phyloP scores from a whole-genome alignment of 441 rosid species.

The Croton laevigatus region DNA sequence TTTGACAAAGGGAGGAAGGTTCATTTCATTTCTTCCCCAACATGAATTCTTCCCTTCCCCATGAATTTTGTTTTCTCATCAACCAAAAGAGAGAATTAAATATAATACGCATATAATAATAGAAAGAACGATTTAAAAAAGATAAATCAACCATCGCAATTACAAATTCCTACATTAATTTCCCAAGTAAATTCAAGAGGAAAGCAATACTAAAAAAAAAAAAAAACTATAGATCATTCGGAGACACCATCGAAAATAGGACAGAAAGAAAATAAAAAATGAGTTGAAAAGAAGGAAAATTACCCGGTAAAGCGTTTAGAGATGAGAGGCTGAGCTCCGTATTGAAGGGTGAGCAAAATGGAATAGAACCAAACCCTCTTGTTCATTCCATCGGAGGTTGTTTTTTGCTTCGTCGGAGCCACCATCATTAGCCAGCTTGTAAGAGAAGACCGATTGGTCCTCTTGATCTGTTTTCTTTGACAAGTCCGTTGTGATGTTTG shows the following conservation, averaged over 20 bases:
- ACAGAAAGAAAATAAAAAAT: neutral
- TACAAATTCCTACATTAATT: neutral
- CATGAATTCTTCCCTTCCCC: no score
- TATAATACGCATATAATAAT: no score
- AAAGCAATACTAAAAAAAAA: no score
- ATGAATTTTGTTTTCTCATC: no score
- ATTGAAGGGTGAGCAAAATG: slow-evolving; percentile 73
- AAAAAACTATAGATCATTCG: neutral
- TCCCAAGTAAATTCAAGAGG: neutral
- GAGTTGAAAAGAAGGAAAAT: neutral
- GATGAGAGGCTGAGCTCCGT: slow-evolving; percentile 93
- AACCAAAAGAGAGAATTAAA: no score
- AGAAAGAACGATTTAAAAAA: no score
- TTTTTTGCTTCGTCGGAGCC: slow-evolving; percentile 25
- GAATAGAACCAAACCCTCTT: slow-evolving; percentile 62
- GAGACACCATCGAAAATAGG: neutral
- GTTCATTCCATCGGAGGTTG: slow-evolving; percentile 30
- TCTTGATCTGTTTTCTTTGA: neutral
- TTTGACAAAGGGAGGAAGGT: neutral
- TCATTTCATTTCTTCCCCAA: neutral
- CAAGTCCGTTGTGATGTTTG: neutral
- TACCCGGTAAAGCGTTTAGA: slow-evolving; percentile 89
- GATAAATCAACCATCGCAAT: no score
- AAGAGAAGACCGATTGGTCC: neutral
- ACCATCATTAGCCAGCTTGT: slow-evolving; percentile 32